Evolutionary conservation across 345 rosid genomes (phyloP).

Genomic region (Gossypium arboreum): DNA sequence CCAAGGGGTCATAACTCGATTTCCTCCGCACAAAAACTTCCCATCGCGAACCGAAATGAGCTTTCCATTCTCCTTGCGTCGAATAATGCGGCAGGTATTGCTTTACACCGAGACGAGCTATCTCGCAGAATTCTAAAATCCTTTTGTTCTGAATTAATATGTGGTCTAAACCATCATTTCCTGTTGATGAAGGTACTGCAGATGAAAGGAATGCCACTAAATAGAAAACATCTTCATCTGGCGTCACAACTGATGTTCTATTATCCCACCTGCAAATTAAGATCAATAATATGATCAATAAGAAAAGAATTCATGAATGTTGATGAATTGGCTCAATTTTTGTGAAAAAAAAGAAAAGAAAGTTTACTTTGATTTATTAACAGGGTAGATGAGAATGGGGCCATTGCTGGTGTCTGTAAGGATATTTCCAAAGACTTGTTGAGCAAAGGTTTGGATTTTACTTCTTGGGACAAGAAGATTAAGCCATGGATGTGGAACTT

Average conservation of each 20-base stretch:
- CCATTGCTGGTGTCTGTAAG: conserved; percentile 86
- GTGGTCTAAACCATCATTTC: conserved; percentile 64
- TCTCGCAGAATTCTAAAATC: conserved; percentile 61
- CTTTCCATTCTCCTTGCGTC: conserved; percentile 69
- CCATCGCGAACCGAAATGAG: conserved; percentile 82
- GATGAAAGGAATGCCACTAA: conserved; percentile 89
- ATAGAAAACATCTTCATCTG: conserved; percentile 86
- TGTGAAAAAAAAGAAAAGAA: neutral
- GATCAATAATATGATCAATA: conserved; percentile 20
- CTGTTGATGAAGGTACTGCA: conserved; percentile 69
- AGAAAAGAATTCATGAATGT: conserved; percentile 2
- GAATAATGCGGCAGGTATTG: conserved; percentile 86
- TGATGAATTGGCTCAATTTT: neutral
- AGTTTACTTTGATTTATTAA: conserved; percentile 76
- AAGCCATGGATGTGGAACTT: conserved; percentile 98
- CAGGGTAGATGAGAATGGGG: conserved; percentile 88
- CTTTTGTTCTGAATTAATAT: conserved; percentile 63
- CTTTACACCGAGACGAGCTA: conserved; percentile 60
- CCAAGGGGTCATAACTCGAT: conserved; percentile 71
- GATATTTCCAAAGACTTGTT: conserved; percentile 70
- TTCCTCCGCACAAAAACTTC: conserved; percentile 64
- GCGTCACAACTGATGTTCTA: conserved; percentile 80
- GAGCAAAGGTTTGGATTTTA: conserved; percentile 59
- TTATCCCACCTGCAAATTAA: conserved; percentile 82
- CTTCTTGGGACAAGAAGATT: conserved; percentile 89